Conservation (phyloP, 2,329 filamentous ascomycete species). For the Paraphaeosphaeria sporulosa region DNA sequence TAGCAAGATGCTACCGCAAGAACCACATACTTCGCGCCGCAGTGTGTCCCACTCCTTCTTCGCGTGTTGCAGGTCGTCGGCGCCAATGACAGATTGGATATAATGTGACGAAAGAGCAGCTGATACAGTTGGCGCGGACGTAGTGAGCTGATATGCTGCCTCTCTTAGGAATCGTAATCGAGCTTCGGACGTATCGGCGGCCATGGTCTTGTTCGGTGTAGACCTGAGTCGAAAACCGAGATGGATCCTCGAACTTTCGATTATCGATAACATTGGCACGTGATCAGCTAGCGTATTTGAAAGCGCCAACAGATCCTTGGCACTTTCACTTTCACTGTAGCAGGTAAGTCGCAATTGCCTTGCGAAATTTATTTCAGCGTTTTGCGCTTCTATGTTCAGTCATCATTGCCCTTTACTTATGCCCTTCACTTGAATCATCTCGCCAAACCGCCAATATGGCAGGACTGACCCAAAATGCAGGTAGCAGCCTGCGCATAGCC, state of each 20-base stretch:
- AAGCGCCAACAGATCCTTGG: slow-evolving; percentile 2
- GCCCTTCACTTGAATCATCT: background rate
- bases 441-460: slow-evolving; percentile 26
- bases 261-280: background rate
- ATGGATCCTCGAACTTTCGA: slow-evolving; percentile 12
- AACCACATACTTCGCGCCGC: slow-evolving; percentile 43
- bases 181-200: slow-evolving; percentile 26
- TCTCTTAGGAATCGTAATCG: slow-evolving; percentile 44
- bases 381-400: background rate
- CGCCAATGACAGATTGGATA: slow-evolving; percentile 31
- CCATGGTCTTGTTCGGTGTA: slow-evolving; percentile 27
- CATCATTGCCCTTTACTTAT: background rate
- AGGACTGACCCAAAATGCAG: slow-evolving; percentile 31
- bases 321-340: background rate
- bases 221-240: slow-evolving; percentile 20
- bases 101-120: slow-evolving; percentile 41
- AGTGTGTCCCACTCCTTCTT: slow-evolving; percentile 40
- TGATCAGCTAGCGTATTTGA: slow-evolving; percentile 27
- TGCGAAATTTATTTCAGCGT: background rate
- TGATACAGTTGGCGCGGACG: slow-evolving; percentile 43
- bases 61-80: slow-evolving; percentile 33
- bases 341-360: slow-evolving; percentile 8
- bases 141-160: slow-evolving; percentile 41
- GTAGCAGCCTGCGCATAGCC: slow-evolving; percentile 70
- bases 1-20: slow-evolving; percentile 49